Base-by-base conservation (phyloP, 805 yeast species). In the Kregervanrija delftensis region DNA sequence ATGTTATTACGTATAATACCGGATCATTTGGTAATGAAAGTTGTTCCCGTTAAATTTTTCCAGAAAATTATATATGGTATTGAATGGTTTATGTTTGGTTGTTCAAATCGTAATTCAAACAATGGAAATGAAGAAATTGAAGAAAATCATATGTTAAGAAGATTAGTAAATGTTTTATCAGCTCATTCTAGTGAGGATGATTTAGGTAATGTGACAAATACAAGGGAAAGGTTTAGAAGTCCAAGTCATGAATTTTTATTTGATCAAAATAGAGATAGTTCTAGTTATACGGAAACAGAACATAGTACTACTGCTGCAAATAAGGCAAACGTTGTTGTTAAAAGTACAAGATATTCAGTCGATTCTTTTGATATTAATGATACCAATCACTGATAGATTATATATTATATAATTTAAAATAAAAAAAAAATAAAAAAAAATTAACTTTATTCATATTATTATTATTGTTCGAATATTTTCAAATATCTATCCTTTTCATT, bases 1-100 rank as follows among this genome's bases (percentile, higher is more conserved):
- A 60, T 72, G 14, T 22, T 89, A 11, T 74, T 91, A 37, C 77
- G 99, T 60, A 72, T 83, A 10, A 71, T 85, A 33, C 99, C 99
- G 2, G 96, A 95, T 64, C 68, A 71, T 47, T 79, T 88, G 85
- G 82, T 78, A 1, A 71, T 73, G 45, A 69, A 61, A 45, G 57
- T 76, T 11, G 85, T 84, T 78, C 96, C 96, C 33, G 68, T 79
- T 1, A 66, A 68, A 47, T 67, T 74, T 6, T 76, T 76, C 61
- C 64, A 68, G 39, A 47, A 53, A 33, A 10, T 55, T 2, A 41
- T 64, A n/a, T 47, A 40, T 14, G 35, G 33, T 10, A 43, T 47
- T 37, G 55, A 49, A 36, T 34, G 49, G 52, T 31, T 41, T 39
- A n/a, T 47, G 4, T 47, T 51, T 28, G 51, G 51, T 9, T 50